Evolutionary conservation across 352 stramenopile species (phyloP), one percentile per base, ranked within the genome.

Genomic region (Sclerospora graminicola): DNA sequence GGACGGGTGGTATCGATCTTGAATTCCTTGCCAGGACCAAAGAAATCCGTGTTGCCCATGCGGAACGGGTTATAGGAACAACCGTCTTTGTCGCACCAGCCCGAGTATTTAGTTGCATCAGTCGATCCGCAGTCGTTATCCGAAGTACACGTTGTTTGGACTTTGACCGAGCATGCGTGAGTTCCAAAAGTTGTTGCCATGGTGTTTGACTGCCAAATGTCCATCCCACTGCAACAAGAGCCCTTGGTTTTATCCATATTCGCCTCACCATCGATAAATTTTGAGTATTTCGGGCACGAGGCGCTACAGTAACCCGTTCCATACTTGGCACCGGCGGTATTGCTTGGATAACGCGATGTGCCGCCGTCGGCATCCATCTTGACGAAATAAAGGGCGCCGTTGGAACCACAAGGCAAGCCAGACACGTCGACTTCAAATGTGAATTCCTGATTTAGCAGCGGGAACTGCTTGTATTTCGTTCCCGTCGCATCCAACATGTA

Each of bases 181-280:
- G 69, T 58, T 18, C 69, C 81, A 53, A 65, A 76, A 36, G 62
- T 57, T 19, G 45, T 70, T 45, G 60, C 71, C 32, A 77, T 70
- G 35, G 60, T 71, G 53, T 84, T 84, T 7, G 64, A 61, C 50
- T 84, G 69, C 63, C 66, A 84, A 24, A 84, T 78, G 35, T 84
- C 69, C 20, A 81, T 52, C 61, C 86, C 77, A 14, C 58, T 52
- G 50, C 77, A 86, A 48, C 77, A 89, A 13, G 72, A 41, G 27
- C 76, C 72, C 41, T 82, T 84, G 34, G 61, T 65, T 19, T 70
- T 70, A 40, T 44, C 38, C n/a, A 69, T 63, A 45, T 88, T 88
- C 8, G 72, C 76, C 20, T 82, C 71, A 28, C 76, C 76, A 21
- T 85, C 66, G 54, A 88, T 82, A 49, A 83, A 88, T 61, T 85